A percentile compares a stretch with the other conserved stretches of the same genome.
Evolutionary conservation across 805 yeast genomes (phyloP).

Genomic region (Hanseniaspora jakobsenii): DNA sequence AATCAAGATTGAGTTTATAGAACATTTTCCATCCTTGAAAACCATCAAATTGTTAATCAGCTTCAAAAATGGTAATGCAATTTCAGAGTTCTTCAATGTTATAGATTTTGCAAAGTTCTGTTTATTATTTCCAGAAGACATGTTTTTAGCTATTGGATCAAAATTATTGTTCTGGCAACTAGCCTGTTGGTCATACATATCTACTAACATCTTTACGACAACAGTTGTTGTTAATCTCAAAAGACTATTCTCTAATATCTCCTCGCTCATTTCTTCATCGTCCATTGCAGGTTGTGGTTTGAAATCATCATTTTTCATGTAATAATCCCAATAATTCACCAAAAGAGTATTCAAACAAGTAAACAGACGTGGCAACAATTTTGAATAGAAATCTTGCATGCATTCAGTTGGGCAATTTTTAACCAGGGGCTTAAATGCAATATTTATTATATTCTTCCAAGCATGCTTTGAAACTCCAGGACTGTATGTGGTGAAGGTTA

Average conservation of each 20-base stretch:
- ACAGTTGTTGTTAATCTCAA: conserved; percentile 87
- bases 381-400: conserved; percentile 58
- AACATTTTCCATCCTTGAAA: conserved; percentile 82
- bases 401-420: conserved; percentile 73
- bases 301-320: conserved; percentile 31
- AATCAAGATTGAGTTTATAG: conserved; percentile 77
- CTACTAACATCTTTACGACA: conserved; percentile 74
- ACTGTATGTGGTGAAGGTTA: conserved; percentile 17
- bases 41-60: conserved; percentile 64
- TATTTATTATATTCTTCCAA: conserved; percentile 92
- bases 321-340: conserved; percentile 55
- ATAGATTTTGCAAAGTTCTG: conserved; percentile 55
- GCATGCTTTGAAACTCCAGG: conserved; percentile 87
- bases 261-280: conserved; percentile 83
- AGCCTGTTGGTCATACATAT: conserved; percentile 70
- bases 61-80: conserved; percentile 67
- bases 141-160: conserved; percentile 20
- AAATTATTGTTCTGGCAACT: conserved; percentile 22
- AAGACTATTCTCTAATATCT: conserved; percentile 95
- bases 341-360: conserved; percentile 62
- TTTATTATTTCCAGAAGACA: conserved; percentile 35
- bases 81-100: conserved; percentile 49
- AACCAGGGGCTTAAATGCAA: conserved; percentile 74
- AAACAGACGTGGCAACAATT: conserved; percentile 66
- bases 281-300: conserved; percentile 42